Base-by-base conservation (phyloP, 805 yeast species). In the Brettanomyces sp. region DNA sequence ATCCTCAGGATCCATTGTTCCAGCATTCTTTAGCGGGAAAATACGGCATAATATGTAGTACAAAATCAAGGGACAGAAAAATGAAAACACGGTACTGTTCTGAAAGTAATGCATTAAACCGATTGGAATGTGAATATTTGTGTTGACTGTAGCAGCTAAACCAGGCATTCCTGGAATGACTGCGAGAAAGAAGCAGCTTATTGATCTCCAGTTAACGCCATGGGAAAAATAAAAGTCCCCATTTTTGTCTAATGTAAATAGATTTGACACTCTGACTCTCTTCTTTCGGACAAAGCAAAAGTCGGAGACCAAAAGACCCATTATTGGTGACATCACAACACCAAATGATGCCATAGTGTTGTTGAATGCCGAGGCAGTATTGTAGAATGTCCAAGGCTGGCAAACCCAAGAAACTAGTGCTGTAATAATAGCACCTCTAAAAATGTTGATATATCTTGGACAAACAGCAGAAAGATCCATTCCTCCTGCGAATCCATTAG, bases 281-380 rank as follows among this genome's bases (percentile, higher is more conserved):
- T 65, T 60, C 32, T 64, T 58, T 54, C 77, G 62, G 8, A 71
- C 63, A 21, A 70, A 44, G 56, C 58, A 66, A 49, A 58, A 70
- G 44, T 73, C 76, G 34, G 67, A 59, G 33, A 66, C 49, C 44
- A 67, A 56, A 32, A 82, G 83, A 48, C 91, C 95, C 5, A 87
- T 84, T 57, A 84, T 80, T 13, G 90, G 77, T n/a, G 86, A 79
- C 48, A 84, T 66, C 70, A 85, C 83, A 41, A 72, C 58, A 1
- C 66, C 73, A 14, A 63, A 56, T 45, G 69, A 53, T 8, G 75
- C 73, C 8, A 65, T 60, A 30, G 54, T 53, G 5, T 59, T 59
- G 25, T 64, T 48, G 52, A 70, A 70, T 11, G 56, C 58, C 3
- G 68, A 49, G 1, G 72, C 58, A 40, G 64, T 53, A 43, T 63